phyloP scores from a whole-genome alignment of 2,329 filamentous ascomycete species.

The Penicillium sp. region DNA sequence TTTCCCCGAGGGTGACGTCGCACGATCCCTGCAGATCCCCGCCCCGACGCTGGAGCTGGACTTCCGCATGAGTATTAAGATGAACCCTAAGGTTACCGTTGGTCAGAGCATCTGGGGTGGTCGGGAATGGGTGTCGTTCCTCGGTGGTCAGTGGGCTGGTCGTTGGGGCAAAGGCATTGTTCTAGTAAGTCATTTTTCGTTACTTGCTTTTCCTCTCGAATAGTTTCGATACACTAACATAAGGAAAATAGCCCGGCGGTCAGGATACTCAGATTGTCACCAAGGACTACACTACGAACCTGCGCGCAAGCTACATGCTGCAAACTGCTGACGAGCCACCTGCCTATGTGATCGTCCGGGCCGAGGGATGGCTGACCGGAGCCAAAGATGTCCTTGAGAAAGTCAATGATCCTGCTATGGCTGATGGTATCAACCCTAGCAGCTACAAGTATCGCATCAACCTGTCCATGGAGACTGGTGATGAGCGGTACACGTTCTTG shows the following conservation, averaged over 20 bases:
- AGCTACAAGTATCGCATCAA: constrained; percentile 55
- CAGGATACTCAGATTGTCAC: constrained; percentile 55
- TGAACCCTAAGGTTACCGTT: constrained; percentile 55
- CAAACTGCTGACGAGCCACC: constrained; percentile 56
- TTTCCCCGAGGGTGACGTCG: constrained; percentile 55
- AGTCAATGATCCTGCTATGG: constrained; percentile 48
- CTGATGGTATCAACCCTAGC: constrained; percentile 52
- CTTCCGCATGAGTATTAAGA: constrained; percentile 57
- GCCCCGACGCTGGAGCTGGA: constrained; percentile 54
- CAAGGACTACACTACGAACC: constrained; percentile 52
- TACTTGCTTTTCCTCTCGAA: constrained; percentile 9
- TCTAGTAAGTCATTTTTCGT: constrained; percentile 42
- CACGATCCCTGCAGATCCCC: constrained; percentile 53
- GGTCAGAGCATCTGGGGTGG: constrained; percentile 54
- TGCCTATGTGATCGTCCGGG: constrained; percentile 53
- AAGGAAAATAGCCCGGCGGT: constrained; percentile 48
- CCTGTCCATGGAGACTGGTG: constrained; percentile 54
- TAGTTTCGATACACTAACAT: not conserved
- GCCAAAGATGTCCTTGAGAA: constrained; percentile 55
- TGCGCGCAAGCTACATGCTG: constrained; percentile 52
- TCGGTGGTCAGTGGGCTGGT: constrained; percentile 57
- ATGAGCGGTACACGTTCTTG: constrained; percentile 54
- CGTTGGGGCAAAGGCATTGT: constrained; percentile 57
- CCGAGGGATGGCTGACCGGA: constrained; percentile 54
- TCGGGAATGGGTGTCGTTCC: constrained; percentile 56